A percentile compares a stretch with the other conserved stretches of the same genome.
Evolutionary conservation across 768 basidiomycete species (phyloP).

Genomic region (Hygrocybe coccinea): DNA sequence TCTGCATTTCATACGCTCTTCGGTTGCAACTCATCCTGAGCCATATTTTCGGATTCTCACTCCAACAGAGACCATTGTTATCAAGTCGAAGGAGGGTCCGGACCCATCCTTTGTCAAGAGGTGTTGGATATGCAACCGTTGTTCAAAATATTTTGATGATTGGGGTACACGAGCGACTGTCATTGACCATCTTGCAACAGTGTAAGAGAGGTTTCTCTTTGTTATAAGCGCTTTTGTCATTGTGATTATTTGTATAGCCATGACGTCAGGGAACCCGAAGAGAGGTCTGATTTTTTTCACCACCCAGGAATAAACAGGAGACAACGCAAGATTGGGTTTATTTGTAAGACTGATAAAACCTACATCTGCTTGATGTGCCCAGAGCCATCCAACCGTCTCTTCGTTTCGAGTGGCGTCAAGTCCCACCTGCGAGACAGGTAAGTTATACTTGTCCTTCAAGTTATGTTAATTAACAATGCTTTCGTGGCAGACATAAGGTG

Average conservation of each 20-base stretch:
- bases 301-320: background rate
- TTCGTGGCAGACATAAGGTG: background rate
- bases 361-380: background rate
- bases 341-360: background rate
- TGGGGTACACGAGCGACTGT: background rate
- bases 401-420: background rate
- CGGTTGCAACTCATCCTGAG: background rate
- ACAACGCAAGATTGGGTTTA: background rate
- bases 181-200: background rate
- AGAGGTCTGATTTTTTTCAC: background rate
- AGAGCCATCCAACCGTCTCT: background rate
- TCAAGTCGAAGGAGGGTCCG: background rate
- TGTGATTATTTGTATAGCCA: background rate
- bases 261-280: background rate
- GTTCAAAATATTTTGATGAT: background rate
- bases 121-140: background rate
- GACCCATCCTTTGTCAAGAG: background rate
- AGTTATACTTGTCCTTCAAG: background rate
- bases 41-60: background rate
- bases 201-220: background rate
- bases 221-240: background rate
- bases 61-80: background rate
- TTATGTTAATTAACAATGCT: background rate
- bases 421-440: background rate
- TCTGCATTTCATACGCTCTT: background rate